Conservation (phyloP, 2,329 filamentous ascomycete species). For the Dactylellina parvicollis region DNA sequence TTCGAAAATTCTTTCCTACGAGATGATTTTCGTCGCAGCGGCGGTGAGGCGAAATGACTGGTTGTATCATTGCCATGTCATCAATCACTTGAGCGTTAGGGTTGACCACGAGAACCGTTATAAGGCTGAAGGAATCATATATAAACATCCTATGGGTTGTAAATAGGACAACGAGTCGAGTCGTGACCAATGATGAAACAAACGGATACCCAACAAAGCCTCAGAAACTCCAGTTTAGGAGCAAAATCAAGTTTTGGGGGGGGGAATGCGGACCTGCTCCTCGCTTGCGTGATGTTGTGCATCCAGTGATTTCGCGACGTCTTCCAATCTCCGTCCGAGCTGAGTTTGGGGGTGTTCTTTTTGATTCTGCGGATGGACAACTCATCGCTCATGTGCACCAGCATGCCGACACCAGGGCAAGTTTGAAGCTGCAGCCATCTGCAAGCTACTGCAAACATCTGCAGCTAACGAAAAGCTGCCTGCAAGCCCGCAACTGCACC, state of each 20-base stretch:
- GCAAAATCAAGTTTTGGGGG: slow-evolving; percentile 43
- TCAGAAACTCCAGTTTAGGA: background rate
- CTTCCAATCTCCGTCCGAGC: slow-evolving; percentile 7
- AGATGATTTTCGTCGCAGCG: background rate
- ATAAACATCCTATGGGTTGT: background rate
- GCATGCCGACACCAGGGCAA: slow-evolving; percentile 11
- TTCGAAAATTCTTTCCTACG: background rate
- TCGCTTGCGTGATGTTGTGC: slow-evolving; percentile 54
- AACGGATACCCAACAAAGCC: slow-evolving; percentile 4
- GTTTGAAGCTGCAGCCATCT: slow-evolving; percentile 33
- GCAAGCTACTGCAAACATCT: slow-evolving; percentile 43
- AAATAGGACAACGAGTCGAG: slow-evolving; percentile 7
- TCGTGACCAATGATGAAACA: slow-evolving; percentile 51
- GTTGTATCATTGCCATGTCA: slow-evolving; percentile 52
- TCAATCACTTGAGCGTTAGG: slow-evolving; percentile 52
- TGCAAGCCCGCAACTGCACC: slow-evolving; percentile 22
- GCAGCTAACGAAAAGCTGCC: slow-evolving; percentile 9
- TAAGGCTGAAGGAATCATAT: slow-evolving; percentile 34
- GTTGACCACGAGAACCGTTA: slow-evolving; percentile 43
- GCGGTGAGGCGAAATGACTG: slow-evolving; percentile 34
- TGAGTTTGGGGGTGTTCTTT: background rate
- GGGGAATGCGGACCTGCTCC: slow-evolving; percentile 26
- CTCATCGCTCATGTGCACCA: slow-evolving; percentile 54
- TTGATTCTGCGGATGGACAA: slow-evolving; percentile 36
- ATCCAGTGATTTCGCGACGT: slow-evolving; percentile 53